These are phyloP conservation scores for Boletellus sp. DNA, from an alignment of 768 basidiomycete genomes.

Conservation along the genomic window DNA sequence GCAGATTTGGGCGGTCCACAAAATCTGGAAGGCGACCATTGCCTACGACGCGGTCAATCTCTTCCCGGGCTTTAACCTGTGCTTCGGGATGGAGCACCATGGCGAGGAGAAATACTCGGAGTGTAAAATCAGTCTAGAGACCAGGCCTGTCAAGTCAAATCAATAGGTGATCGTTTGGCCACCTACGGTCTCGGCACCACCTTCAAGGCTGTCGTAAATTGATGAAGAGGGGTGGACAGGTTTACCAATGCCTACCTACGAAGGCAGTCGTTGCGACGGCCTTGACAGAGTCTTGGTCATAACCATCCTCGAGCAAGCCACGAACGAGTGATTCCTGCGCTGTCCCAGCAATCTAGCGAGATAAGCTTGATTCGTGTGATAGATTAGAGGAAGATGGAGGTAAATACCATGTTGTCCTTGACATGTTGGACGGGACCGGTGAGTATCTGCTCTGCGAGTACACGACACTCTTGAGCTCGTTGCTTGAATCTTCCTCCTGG, in stretches of 20 bases:
- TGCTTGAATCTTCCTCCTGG: conserved; percentile 30
- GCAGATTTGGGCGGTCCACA: conserved; percentile 25
- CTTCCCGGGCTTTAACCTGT: conserved; percentile 30
- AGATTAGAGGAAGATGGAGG: background rate
- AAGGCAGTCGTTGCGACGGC: conserved; percentile 23
- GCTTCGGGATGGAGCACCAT: conserved; percentile 33
- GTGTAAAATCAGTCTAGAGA: conserved; percentile 10
- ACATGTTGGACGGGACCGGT: conserved; percentile 21
- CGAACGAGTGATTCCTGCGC: conserved; percentile 21
- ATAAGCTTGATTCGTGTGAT: background rate
- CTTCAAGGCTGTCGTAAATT: conserved; percentile 8
- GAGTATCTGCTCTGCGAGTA: conserved; percentile 22
- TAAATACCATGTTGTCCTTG: conserved; percentile 19
- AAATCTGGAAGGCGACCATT: conserved; percentile 27
- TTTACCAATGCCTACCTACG: conserved; percentile 21
- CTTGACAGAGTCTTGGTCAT: conserved; percentile 13
- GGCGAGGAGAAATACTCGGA: conserved; percentile 30
- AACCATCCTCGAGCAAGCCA: conserved; percentile 10
- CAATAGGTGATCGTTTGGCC: background rate
- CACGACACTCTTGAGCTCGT: conserved; percentile 14
- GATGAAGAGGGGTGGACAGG: background rate
- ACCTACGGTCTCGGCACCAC: conserved; percentile 28
- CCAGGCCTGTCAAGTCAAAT: background rate
- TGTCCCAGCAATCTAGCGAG: conserved; percentile 16
- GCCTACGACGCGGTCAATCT: conserved; percentile 33